Conservation (phyloP, 2,329 filamentous ascomycete species). For the Trichoderma citrinoviride region DNA sequence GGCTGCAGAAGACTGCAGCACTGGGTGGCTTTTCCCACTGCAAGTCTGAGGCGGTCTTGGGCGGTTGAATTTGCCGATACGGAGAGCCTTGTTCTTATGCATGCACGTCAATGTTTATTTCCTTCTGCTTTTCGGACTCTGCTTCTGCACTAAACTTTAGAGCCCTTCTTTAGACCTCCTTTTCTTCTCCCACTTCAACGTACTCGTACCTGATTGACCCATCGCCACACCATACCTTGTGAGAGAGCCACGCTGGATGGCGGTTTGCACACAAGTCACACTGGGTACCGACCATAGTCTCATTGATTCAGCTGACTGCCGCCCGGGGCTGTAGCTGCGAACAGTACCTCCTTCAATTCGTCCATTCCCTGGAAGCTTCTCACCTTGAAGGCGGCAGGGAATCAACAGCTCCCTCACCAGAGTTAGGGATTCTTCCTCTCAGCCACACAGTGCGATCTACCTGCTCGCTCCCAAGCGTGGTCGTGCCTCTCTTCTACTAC, state of each 20-base stretch:
- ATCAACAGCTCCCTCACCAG: too few species aligned
- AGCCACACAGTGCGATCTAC: too few species aligned
- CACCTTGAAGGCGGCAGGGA: too few species aligned
- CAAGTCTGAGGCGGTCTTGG: neutral
- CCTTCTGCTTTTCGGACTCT: neutral
- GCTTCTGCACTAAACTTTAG: constrained; percentile 1
- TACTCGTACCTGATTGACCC: too few species aligned
- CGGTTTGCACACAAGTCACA: neutral
- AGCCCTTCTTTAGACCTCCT: constrained; percentile 3
- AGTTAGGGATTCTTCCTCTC: too few species aligned
- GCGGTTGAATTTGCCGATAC: neutral
- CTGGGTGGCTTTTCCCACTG: neutral
- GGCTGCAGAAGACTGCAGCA: neutral
- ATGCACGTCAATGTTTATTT: constrained; percentile 15
- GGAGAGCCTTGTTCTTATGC: neutral
- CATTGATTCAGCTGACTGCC: too few species aligned
- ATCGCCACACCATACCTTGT: neutral
- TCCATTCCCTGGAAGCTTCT: too few species aligned
- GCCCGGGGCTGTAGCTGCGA: too few species aligned
- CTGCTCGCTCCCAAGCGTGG: too few species aligned
- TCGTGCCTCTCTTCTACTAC: too few species aligned
- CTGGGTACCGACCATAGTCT: too few species aligned
- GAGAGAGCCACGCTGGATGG: neutral
- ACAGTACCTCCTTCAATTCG: too few species aligned
- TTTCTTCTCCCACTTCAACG: neutral